Evolutionary conservation across 1,139 yeast genomes (phyloP).

Genomic region (Saccharomyces hybrid): DNA sequence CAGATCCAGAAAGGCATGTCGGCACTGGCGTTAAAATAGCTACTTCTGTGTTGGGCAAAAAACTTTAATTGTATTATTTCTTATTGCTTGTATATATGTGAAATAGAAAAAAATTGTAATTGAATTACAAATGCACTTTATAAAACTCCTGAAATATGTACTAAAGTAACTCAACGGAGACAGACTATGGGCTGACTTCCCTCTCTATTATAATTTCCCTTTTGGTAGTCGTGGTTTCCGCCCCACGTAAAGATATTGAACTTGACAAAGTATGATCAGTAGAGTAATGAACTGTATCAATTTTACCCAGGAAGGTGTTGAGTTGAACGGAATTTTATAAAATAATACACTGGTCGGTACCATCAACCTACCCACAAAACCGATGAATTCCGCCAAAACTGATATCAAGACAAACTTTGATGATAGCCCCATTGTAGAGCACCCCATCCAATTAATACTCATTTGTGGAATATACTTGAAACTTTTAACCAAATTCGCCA

Average conservation of each 20-base stretch:
- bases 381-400: slow-evolving; percentile 19
- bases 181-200: background rate
- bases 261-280: slow-evolving; percentile 21
- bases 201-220: slow-evolving; percentile 2
- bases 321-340: slow-evolving; percentile 22
- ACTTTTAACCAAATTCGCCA: slow-evolving; percentile 17
- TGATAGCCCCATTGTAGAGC: slow-evolving; percentile 27
- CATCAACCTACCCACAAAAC: slow-evolving; percentile 12
- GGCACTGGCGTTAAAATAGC: slow-evolving; percentile 56
- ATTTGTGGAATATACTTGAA: slow-evolving; percentile 30
- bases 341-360: slow-evolving; percentile 5
- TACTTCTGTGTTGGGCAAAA: slow-evolving; percentile 57
- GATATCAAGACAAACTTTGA: slow-evolving; percentile 19
- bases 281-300: slow-evolving; percentile 14
- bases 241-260: slow-evolving; percentile 20
- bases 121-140: background rate
- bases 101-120: background rate
- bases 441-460: slow-evolving; percentile 30
- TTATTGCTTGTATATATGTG: background rate
- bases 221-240: slow-evolving; percentile 19
- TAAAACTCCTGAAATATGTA: background rate
- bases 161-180: background rate
- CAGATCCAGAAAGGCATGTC: slow-evolving; percentile 53
- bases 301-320: slow-evolving; percentile 15
- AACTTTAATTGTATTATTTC: slow-evolving; percentile 36